These are phyloP conservation scores for Leishmania turanica DNA, from an alignment of 208 protist genomes.

Conservation along the genomic window DNA sequence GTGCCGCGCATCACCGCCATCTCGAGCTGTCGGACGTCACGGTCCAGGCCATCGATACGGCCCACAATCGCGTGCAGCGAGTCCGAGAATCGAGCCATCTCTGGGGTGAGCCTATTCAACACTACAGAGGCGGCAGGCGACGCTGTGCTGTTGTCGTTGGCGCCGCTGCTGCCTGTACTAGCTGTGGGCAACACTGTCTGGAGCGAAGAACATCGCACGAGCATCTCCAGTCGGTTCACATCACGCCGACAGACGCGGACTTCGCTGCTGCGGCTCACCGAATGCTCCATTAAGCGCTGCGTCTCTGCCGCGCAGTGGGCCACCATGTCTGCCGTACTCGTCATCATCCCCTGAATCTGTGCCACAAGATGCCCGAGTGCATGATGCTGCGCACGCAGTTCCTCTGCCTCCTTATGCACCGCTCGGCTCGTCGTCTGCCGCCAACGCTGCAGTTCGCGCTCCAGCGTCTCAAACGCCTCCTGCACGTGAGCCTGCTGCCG, in stretches of 20 bases:
- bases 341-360: constrained; percentile 53
- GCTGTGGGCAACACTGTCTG: neutral
- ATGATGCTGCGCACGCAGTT: constrained; percentile 34
- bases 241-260: constrained; percentile 66
- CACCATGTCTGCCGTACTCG: constrained; percentile 43
- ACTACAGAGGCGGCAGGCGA: neutral
- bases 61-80: constrained; percentile 32
- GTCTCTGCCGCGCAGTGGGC: constrained; percentile 41
- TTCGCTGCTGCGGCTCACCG: constrained; percentile 43
- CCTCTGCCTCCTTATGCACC: constrained; percentile 26
- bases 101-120: constrained; percentile 19
- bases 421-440: constrained; percentile 32
- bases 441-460: constrained; percentile 43
- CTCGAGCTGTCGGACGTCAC: constrained; percentile 43
- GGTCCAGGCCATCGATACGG: constrained; percentile 43
- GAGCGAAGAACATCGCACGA: constrained; percentile 43
- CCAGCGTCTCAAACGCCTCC: constrained; percentile 39
- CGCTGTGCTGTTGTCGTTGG: too few species aligned
- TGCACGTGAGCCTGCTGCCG: constrained; percentile 56
- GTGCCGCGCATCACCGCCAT: constrained; percentile 3
- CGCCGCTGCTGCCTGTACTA: neutral
- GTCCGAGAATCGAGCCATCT: constrained; percentile 49
- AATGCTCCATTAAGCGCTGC: constrained; percentile 56
- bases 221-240: constrained; percentile 77
- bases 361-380: constrained; percentile 46